Evolutionary conservation across 2,329 filamentous ascomycete species (phyloP).

Genomic region (Cladorrhinum sp.): DNA sequence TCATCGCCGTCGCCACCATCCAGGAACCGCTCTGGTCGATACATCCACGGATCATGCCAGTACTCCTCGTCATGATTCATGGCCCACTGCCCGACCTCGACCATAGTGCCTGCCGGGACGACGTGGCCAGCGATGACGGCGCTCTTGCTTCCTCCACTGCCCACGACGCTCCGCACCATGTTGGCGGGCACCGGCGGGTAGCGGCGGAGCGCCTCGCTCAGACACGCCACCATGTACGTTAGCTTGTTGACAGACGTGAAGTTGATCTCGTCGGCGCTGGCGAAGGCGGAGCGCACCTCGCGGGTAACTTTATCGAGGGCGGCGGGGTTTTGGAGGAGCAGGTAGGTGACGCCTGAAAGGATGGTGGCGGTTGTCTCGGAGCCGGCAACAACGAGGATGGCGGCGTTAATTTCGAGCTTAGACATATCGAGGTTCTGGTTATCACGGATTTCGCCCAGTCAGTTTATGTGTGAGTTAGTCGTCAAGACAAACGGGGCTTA

Average conservation of each 20-base stretch:
- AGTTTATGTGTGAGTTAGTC: no score
- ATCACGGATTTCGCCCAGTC: no score
- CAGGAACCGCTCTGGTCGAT: conserved; percentile 39
- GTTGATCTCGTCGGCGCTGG: conserved; percentile 3
- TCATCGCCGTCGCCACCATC: conserved; percentile 22
- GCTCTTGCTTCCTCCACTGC: no score
- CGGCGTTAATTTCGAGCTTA: conserved; percentile 5
- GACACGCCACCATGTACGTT: neutral
- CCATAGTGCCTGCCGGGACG: conserved; percentile 23
- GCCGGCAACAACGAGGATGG: conserved; percentile 21
- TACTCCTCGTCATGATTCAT: conserved; percentile 33
- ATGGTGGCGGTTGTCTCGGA: conserved; percentile 25
- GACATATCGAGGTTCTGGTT: neutral
- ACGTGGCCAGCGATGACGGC: no score
- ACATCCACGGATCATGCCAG: conserved; percentile 34
- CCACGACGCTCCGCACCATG: neutral
- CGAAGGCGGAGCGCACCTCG: conserved; percentile 28
- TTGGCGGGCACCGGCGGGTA: conserved; percentile 2
- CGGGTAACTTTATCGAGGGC: conserved; percentile 32
- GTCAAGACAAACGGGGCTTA: no score
- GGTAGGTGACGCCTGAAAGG: conserved; percentile 26
- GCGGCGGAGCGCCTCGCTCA: neutral
- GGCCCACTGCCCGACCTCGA: conserved; percentile 32
- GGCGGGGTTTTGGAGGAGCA: conserved; percentile 33
- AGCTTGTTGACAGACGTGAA: neutral